phyloP scores from a whole-genome alignment of 352 stramenopile species.

The Pythium plurisporium region DNA sequence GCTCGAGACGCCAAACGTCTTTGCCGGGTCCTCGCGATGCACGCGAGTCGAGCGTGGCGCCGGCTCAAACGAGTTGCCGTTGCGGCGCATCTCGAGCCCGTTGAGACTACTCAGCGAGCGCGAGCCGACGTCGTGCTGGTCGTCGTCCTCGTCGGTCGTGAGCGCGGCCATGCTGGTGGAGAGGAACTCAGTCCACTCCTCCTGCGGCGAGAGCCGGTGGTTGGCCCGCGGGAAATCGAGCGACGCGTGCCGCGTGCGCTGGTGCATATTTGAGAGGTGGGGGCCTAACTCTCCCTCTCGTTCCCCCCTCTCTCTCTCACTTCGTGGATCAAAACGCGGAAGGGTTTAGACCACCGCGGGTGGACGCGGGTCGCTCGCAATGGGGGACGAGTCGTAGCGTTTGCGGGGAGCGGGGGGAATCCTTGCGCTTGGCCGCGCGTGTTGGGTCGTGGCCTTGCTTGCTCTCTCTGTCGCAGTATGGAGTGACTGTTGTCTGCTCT shows the following conservation, averaged over 20 bases:
- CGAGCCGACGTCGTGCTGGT: slow-evolving; percentile 23
- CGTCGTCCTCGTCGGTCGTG: slow-evolving; percentile 28
- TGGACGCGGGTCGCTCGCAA: too few relatives aligned
- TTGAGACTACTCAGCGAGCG: slow-evolving; percentile 24
- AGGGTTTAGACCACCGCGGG: background rate
- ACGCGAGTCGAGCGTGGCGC: background rate
- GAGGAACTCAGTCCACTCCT: slow-evolving; percentile 34
- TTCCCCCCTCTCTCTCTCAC: background rate
- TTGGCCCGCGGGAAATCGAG: slow-evolving; percentile 27
- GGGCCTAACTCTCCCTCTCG: too few relatives aligned
- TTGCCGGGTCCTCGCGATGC: slow-evolving; percentile 6
- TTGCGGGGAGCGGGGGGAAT: too few relatives aligned
- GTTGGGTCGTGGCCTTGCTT: too few relatives aligned
- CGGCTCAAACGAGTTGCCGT: slow-evolving; percentile 8
- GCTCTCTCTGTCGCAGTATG: slow-evolving; percentile 17
- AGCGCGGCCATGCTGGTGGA: slow-evolving; percentile 30
- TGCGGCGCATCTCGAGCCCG: slow-evolving; percentile 17
- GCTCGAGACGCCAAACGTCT: background rate
- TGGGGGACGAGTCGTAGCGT: too few relatives aligned
- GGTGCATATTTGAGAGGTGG: slow-evolving; percentile 5
- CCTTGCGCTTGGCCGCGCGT: too few relatives aligned
- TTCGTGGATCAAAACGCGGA: background rate
- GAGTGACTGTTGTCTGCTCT: slow-evolving; percentile 21
- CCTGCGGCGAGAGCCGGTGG: slow-evolving; percentile 23
- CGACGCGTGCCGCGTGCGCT: slow-evolving; percentile 32